phyloP scores from a whole-genome alignment of 176 grass and related monocot species.

The Oryza rufipogon region DNA sequence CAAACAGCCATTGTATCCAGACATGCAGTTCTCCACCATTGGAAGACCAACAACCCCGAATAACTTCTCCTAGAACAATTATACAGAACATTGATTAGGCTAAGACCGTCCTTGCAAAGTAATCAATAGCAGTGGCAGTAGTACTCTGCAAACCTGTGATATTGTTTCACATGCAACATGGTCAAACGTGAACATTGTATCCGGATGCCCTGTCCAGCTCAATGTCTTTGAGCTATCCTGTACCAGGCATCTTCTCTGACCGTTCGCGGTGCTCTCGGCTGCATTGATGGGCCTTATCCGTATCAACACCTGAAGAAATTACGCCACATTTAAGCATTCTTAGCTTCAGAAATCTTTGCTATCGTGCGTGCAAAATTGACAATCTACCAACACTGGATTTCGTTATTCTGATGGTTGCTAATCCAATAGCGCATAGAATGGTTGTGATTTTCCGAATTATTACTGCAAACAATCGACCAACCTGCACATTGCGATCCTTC shows the following conservation, averaged over 20 bases:
- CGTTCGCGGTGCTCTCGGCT: conserved; percentile 50
- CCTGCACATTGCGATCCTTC: conserved; percentile 95
- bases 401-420: background rate
- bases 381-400: background rate
- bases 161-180: conserved; percentile 85
- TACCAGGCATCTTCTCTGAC: conserved; percentile 67
- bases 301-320: conserved; percentile 63
- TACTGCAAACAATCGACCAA: background rate
- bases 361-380: background rate
- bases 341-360: background rate
- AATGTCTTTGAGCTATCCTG: conserved; percentile 85
- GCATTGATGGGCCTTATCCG: conserved; percentile 72
- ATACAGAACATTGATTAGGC: conserved; percentile 29
- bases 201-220: conserved; percentile 78
- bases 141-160: conserved; percentile 65
- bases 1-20: conserved; percentile 95
- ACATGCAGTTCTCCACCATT: conserved; percentile 98
- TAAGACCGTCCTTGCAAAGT: conserved; percentile 4
- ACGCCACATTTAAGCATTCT: background rate
- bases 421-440: background rate
- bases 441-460: background rate
- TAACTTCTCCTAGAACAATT: conserved; percentile 66
- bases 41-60: conserved; percentile 81
- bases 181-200: conserved; percentile 87
- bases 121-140: conserved; percentile 18